Percentiles rank a stretch among this genome's conserved stretches.
Evolutionary conservation across 2,329 filamentous ascomycete genomes (phyloP).

Genomic region (Simplicillium aogashimaense): DNA sequence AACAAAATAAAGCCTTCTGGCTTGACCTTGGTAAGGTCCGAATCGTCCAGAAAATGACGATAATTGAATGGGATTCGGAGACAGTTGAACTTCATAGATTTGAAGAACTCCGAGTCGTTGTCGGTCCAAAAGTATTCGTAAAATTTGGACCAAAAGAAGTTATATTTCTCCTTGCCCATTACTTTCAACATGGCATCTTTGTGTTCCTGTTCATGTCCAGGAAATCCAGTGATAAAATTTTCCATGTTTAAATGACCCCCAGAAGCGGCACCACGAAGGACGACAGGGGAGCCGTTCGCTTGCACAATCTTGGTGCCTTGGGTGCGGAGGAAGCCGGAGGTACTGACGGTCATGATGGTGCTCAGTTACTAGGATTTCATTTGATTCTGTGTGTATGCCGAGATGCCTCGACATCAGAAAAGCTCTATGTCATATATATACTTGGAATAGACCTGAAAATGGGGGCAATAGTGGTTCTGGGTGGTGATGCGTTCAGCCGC

Average conservation of each 20-base stretch:
- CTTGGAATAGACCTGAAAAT: no score
- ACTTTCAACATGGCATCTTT: constrained; percentile 41
- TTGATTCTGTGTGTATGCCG: no score
- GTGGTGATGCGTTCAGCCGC: neutral
- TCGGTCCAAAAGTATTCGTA: constrained; percentile 49
- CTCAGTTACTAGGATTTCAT: no score
- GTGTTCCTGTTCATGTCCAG: constrained; percentile 45
- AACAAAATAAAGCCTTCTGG: constrained; percentile 37
- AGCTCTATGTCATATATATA: no score
- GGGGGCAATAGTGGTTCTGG: neutral
- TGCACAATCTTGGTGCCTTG: constrained; percentile 28
- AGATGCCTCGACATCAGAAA: no score
- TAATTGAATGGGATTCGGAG: constrained; percentile 51
- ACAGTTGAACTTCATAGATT: constrained; percentile 44
- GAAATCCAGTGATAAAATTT: constrained; percentile 53
- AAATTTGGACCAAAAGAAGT: constrained; percentile 51
- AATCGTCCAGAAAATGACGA: constrained; percentile 42
- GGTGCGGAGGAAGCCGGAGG: constrained; percentile 13
- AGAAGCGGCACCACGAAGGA: constrained; percentile 24
- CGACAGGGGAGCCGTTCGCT: constrained; percentile 28
- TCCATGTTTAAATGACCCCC: constrained; percentile 35
- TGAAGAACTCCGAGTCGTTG: constrained; percentile 46
- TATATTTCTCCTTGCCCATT: constrained; percentile 43
- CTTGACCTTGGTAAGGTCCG: constrained; percentile 38
- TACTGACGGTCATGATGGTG: neutral